Base-by-base conservation (phyloP, 371 early-diverging fungal genomes). In the Rhizomucor miehei region DNA sequence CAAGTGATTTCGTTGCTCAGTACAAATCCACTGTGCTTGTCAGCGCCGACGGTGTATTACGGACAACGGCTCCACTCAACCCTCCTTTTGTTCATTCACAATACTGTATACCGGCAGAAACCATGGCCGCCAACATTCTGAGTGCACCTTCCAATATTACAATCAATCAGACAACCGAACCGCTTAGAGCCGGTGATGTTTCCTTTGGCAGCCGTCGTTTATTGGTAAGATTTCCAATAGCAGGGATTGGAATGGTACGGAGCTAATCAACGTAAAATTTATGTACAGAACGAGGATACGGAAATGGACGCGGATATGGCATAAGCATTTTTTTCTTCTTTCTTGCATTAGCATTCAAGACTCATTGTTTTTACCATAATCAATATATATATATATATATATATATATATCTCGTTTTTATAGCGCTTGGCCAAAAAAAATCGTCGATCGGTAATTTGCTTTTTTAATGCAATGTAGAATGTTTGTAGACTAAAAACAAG, bases 11-110 rank as follows among this genome's bases (percentile, higher is more conserved):
- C 25, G 87, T 91, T 29, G 94, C 93, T 24, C 94, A 94, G 69
- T 87, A 91, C 71, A 88, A 91, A 75, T 81, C 90, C 59, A 95
- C 97, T 1, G 90, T 88, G 25, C 73, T 95, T 52, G 73, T 95
- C 35, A 76, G 86, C 48, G 78, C 90, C 34, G 82, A 75, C 48
- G 95, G 91, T 29, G 77, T 86, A 37, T 66, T 86, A 48, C 84
- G 89, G 57, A 81, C 89, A 52, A 93, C 92, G 6, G 66, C 70
- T 23, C 45, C 77, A 11, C 70, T 74, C 29, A 56, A 69, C 14
- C 57, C 87, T 43, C 90, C 91, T 39, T 91, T 79, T 66, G 86
- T 91, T 23, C 89, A 87, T 62, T 87, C 88, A 44, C 84, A 80
- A 54, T 83, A 80, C 54, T 69, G 73, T 55, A 68, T 86, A 64